Evolutionary conservation across 2,329 filamentous ascomycete species (phyloP), one percentile per base, ranked within the genome.

Genomic region (Apiospora kogelbergensis): DNA sequence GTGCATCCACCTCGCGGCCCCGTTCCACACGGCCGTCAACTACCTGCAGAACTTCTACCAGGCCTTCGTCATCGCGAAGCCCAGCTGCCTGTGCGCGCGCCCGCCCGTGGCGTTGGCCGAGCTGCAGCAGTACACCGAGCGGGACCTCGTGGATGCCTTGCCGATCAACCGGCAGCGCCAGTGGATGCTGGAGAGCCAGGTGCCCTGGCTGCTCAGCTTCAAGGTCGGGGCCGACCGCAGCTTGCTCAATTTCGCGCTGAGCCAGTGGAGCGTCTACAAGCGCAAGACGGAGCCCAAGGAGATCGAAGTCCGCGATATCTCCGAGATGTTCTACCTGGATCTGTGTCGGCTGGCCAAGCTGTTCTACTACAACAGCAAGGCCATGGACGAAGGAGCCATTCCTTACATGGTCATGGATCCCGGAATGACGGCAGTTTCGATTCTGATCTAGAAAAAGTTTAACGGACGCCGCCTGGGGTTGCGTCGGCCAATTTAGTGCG

Each of bases 21-120:
- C 85, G 0, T 83, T 83, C 70, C 84, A 86, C 74, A 85, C 80
- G 3, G 81, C 84, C 6, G 80, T 86, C 71, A 86, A 86, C 74
- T 86, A 86, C 72, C 77, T 86, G 0, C 84, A 86, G 70, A 80
- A 82, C 70, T 86, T 84, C 74, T 86, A 86, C 76, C 80, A 84
- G 70, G 75, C 78, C 22, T 86, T 85, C 71, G 83, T 86, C 6
- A 71, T 80, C 57, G 80, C 81, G 66, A 84, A 84, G 72, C 82
- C 83, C 0, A 76, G 81, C 0, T 76, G 76, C 30, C 75, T 84
- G 1, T 83, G 78, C 72, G 67, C 70, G 4, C 70, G 78, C 0
- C 73, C 80, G 5, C 82, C 82, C 0, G 69, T 64, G 10, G 75
- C 69, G 1, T 75, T 81, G 5, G 71, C 70, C 0, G 70, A 76